Evolutionary conservation across 2,329 filamentous ascomycete species (phyloP).

Genomic region (Onygena corvina): DNA sequence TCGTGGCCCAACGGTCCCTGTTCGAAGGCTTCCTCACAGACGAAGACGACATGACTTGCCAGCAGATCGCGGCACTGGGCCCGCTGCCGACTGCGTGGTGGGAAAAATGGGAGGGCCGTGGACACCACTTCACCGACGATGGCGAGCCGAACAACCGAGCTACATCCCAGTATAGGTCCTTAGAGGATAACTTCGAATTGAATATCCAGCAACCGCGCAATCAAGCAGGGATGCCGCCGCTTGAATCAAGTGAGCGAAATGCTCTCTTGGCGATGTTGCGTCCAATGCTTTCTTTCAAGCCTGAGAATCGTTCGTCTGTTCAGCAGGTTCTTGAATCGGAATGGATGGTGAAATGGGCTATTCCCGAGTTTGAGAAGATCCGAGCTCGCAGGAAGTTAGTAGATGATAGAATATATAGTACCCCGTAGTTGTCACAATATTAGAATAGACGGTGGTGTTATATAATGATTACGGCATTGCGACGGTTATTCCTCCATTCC

Average conservation of each 20-base stretch:
- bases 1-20: conserved; percentile 19
- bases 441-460: too few species aligned
- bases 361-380: neutral
- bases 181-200: neutral
- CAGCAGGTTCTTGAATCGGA: neutral
- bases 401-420: too few species aligned
- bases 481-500: too few species aligned
- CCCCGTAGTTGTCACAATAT: too few species aligned
- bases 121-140: neutral
- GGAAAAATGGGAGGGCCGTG: conserved; percentile 1
- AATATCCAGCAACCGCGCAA: neutral
- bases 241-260: neutral
- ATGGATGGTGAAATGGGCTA: neutral
- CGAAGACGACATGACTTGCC: neutral
- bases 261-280: neutral
- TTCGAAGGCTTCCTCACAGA: conserved; percentile 11
- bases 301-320: neutral
- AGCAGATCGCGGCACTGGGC: conserved; percentile 7
- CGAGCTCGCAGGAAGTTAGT: too few species aligned
- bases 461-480: too few species aligned
- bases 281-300: neutral
- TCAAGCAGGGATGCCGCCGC: neutral
- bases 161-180: neutral
- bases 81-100: neutral
- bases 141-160: neutral